Percentiles rank a stretch among this genome's conserved stretches.
Evolutionary conservation across 2,329 filamentous ascomycete genomes (phyloP).

Genomic region (Aspergillus phoenicis): DNA sequence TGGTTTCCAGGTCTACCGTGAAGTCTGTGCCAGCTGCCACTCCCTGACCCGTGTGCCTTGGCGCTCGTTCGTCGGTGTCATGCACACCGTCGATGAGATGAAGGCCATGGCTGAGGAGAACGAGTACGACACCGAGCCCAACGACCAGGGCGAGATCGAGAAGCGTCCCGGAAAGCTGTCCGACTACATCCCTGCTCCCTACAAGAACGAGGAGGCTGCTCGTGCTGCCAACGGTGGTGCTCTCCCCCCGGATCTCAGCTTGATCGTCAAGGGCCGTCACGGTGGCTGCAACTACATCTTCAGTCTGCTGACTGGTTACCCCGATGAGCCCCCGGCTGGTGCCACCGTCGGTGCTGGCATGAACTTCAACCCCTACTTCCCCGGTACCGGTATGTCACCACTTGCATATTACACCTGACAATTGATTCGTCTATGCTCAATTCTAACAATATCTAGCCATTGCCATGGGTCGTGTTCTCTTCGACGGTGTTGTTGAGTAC

Average conservation of each 20-base stretch:
- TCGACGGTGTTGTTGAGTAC: slow-evolving; percentile 96
- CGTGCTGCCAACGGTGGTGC: slow-evolving; percentile 98
- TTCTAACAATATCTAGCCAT: slow-evolving; percentile 56
- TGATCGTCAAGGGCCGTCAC: slow-evolving; percentile 97
- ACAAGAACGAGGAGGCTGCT: slow-evolving; percentile 99
- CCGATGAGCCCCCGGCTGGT: slow-evolving; percentile 91
- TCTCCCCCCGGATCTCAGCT: slow-evolving; percentile 91
- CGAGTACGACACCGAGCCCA: slow-evolving; percentile 97
- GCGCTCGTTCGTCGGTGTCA: slow-evolving; percentile 83
- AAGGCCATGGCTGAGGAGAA: slow-evolving; percentile 97
- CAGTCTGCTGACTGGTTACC: slow-evolving; percentile 93
- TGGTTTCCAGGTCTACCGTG: slow-evolving; percentile 98
- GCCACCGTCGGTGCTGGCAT: slow-evolving; percentile 82
- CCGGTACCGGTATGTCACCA: slow-evolving; percentile 72
- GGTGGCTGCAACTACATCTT: slow-evolving; percentile 99
- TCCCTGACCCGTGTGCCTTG: slow-evolving; percentile 93
- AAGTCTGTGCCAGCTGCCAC: slow-evolving; percentile 98
- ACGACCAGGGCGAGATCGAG: slow-evolving; percentile 96
- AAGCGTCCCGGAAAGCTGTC: slow-evolving; percentile 98
- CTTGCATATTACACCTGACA: neutral
- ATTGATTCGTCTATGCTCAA: neutral
- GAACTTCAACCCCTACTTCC: slow-evolving; percentile 99
- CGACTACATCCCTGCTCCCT: slow-evolving; percentile 91
- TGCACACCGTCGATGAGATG: slow-evolving; percentile 96
- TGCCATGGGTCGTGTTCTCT: slow-evolving; percentile 97